Conservation (phyloP, 768 basidiomycete genomes). For the Lactarius indigo region DNA sequence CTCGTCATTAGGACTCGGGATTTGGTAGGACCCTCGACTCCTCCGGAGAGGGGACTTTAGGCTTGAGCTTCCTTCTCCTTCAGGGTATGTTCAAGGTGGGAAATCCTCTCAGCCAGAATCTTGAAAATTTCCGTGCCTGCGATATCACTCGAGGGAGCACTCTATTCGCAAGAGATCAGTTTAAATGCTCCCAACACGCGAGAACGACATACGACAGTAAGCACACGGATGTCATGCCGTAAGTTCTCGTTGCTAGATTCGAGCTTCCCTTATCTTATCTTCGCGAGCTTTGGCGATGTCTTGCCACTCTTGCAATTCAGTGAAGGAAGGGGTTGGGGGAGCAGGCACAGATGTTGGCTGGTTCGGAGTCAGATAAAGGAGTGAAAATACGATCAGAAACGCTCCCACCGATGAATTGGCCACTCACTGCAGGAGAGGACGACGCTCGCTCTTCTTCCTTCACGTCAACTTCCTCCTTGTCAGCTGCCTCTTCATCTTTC, state of each 20-base stretch:
- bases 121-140: slow-evolving; percentile 19
- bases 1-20: slow-evolving; percentile 15
- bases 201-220: slow-evolving; percentile 15
- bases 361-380: slow-evolving; percentile 41
- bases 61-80: slow-evolving; percentile 20
- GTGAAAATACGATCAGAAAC: slow-evolving; percentile 38
- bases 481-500: slow-evolving; percentile 21
- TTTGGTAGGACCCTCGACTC: slow-evolving; percentile 1
- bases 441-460: slow-evolving; percentile 49
- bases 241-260: slow-evolving; percentile 23
- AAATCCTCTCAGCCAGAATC: slow-evolving; percentile 10
- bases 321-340: slow-evolving; percentile 33
- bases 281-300: slow-evolving; percentile 39
- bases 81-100: slow-evolving; percentile 15
- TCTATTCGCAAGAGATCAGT: slow-evolving; percentile 16
- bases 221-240: slow-evolving; percentile 27
- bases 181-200: not conserved
- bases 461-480: slow-evolving; percentile 29
- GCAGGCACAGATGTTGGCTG: slow-evolving; percentile 39
- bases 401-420: slow-evolving; percentile 64
- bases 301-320: slow-evolving; percentile 35
- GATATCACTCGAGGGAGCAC: slow-evolving; percentile 19
- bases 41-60: slow-evolving; percentile 4
- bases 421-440: slow-evolving; percentile 73
- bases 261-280: slow-evolving; percentile 30